Conservation (phyloP, 257 asterid genomes). For the Capsicum baccatum region DNA sequence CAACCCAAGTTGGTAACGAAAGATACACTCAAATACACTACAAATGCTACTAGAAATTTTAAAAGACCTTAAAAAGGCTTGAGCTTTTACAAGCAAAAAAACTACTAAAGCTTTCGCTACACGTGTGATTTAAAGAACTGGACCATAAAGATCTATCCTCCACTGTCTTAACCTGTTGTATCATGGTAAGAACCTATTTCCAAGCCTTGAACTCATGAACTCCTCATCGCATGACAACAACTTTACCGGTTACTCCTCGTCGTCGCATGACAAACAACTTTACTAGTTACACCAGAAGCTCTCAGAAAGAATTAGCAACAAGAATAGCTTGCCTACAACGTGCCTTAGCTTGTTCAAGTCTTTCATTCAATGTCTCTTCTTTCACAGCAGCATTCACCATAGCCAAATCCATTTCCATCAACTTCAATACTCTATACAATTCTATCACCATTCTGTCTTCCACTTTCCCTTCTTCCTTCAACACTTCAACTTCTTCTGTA, state of each 20-base stretch:
- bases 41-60: too few species aligned
- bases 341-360: conserved; percentile 80
- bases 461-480: conserved; percentile 81
- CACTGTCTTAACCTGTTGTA: too few species aligned
- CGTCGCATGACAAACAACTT: too few species aligned
- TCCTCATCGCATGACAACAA: too few species aligned
- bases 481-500: conserved; percentile 68
- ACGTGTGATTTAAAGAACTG: too few species aligned
- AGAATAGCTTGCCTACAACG: conserved; percentile 91
- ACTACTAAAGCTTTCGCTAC: too few species aligned
- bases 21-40: too few species aligned
- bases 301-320: conserved; percentile 71
- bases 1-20: too few species aligned
- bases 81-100: not conserved
- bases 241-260: not conserved
- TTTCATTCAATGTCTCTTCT: conserved; percentile 66
- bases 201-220: too few species aligned
- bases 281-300: not conserved
- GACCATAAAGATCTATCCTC: too few species aligned
- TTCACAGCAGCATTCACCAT: conserved; percentile 88
- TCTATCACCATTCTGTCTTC: conserved; percentile 90
- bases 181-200: too few species aligned
- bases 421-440: conserved; percentile 73
- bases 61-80: not conserved
- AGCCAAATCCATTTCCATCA: conserved; percentile 86